These are phyloP conservation scores for Neurospora sp. DNA, from an alignment of 2,329 filamentous ascomycete genomes.

Conservation along the genomic window DNA sequence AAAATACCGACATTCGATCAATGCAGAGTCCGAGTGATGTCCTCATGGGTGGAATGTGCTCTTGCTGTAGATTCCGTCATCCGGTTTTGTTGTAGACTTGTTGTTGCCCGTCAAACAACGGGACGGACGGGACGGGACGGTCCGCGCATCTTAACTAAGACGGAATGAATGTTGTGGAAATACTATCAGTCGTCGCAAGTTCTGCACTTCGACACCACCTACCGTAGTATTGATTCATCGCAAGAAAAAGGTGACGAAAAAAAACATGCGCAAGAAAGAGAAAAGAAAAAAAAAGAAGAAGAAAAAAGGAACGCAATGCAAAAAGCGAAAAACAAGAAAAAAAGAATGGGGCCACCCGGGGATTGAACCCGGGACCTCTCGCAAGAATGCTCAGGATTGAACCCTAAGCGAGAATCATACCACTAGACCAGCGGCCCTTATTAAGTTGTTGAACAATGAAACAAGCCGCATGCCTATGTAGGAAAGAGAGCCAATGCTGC, in stretches of 20 bases:
- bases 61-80: neutral
- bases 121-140: too few relatives aligned
- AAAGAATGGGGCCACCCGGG: neutral
- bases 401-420: constrained; percentile 59
- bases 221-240: neutral
- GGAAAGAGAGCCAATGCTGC: too few relatives aligned
- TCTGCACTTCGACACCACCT: neutral
- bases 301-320: neutral
- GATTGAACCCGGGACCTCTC: neutral
- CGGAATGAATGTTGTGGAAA: too few relatives aligned
- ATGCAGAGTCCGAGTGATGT: neutral
- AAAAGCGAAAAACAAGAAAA: neutral
- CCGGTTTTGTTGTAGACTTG: neutral
- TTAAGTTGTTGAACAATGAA: neutral
- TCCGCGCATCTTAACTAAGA: too few relatives aligned
- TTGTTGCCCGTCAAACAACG: neutral
- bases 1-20: neutral
- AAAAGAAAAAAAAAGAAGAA: neutral
- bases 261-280: neutral
- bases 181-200: neutral
- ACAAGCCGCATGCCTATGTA: neutral
- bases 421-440: constrained; percentile 39
- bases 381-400: constrained; percentile 5
- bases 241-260: neutral
- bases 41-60: neutral